Conservation (phyloP, 768 basidiomycete species). For the Phlebiopsis gigantea region DNA sequence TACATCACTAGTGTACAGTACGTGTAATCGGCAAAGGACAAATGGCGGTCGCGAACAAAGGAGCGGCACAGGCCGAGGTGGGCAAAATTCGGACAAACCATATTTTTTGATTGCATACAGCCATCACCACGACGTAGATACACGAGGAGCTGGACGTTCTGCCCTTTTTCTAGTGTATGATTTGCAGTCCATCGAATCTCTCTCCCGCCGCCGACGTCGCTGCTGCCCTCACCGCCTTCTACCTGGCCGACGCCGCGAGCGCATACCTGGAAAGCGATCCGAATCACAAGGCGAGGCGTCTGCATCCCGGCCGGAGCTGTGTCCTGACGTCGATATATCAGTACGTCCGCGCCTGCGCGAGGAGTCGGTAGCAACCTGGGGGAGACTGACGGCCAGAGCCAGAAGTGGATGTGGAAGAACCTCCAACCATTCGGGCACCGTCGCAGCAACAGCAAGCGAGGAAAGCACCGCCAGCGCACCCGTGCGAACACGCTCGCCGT, state of each 20-base stretch:
- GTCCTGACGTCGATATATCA: conserved; percentile 6
- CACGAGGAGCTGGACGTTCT: background rate
- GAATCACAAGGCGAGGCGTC: conserved; percentile 4
- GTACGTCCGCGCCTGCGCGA: background rate
- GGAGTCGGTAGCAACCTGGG: background rate
- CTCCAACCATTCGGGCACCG: conserved; percentile 14
- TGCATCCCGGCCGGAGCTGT: conserved; percentile 7
- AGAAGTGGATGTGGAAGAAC: conserved; percentile 17
- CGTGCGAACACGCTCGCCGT: conserved; percentile 13
- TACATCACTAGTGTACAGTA: background rate
- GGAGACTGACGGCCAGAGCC: background rate
- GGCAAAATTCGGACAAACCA: background rate
- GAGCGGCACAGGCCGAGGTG: background rate
- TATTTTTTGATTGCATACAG: background rate
- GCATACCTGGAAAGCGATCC: background rate
- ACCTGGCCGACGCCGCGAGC: background rate
- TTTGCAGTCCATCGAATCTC: background rate
- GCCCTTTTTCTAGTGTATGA: background rate
- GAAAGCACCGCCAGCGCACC: conserved; percentile 10
- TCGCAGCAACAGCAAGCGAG: conserved; percentile 12
- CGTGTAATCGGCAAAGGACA: background rate
- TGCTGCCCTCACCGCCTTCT: background rate
- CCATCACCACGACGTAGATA: conserved; percentile 4
- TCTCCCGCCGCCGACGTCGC: background rate
- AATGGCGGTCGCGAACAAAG: background rate